Percentiles rank a stretch among this genome's conserved stretches.
phyloP scores from a whole-genome alignment of 73 alveolate species.

The Paramecium octaurelia region DNA sequence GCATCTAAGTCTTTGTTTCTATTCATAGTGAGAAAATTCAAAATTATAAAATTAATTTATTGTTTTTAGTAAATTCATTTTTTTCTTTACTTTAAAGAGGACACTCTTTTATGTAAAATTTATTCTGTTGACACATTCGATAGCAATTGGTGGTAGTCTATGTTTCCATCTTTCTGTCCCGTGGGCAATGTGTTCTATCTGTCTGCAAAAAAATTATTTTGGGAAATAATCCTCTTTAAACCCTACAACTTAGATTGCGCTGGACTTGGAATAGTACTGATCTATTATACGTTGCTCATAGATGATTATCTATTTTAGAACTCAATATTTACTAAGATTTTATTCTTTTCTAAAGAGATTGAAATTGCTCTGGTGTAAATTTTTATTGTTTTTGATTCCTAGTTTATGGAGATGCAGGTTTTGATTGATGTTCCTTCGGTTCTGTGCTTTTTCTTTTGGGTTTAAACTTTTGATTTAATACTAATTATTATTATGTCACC shows the following conservation, averaged over 20 bases:
- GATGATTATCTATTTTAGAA: slow-evolving; percentile 19
- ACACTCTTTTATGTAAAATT: slow-evolving; percentile 4
- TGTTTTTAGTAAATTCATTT: background rate
- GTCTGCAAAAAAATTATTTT: slow-evolving; percentile 16
- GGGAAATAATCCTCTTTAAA: slow-evolving; percentile 21
- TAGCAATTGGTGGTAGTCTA: background rate
- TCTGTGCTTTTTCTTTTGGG: background rate
- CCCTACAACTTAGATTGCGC: background rate
- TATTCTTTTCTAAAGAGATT: background rate
- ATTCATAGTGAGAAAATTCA: background rate
- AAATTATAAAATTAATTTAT: background rate
- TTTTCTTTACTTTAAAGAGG: slow-evolving; percentile 25
- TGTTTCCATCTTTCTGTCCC: background rate
- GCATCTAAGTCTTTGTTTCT: background rate
- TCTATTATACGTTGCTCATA: background rate
- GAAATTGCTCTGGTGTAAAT: slow-evolving; percentile 13
- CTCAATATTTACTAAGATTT: background rate
- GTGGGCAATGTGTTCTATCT: slow-evolving; percentile 26
- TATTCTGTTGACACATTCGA: background rate
- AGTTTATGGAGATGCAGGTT: slow-evolving; percentile 39
- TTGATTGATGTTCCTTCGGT: slow-evolving; percentile 8
- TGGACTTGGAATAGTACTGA: slow-evolving; percentile 26
- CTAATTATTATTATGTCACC: background rate
- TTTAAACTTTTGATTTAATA: background rate
- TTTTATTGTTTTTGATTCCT: background rate